A percentile compares a stretch with the other conserved stretches of the same genome.
These are phyloP conservation scores for Sonneratia alba DNA, from an alignment of 345 rosid species.

Conservation along the genomic window DNA sequence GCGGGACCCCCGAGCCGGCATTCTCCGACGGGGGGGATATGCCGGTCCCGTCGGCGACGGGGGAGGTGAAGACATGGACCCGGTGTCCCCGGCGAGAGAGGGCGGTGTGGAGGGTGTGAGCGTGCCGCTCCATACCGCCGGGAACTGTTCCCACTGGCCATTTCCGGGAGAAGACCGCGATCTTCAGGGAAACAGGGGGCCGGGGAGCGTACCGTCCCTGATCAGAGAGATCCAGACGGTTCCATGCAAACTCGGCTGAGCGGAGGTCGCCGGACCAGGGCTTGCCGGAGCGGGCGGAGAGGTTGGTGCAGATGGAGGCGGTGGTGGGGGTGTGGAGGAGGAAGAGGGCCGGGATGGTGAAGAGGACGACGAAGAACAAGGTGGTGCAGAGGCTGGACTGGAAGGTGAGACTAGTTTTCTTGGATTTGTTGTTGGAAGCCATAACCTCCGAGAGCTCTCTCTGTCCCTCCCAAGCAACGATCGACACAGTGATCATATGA, in stretches of 20 bases:
- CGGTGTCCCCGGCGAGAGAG: slow-evolving; percentile 71
- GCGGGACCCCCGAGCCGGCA: slow-evolving; percentile 15
- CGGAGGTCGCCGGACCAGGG: slow-evolving; percentile 78
- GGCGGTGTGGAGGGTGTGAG: slow-evolving; percentile 63
- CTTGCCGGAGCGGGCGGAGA: neutral
- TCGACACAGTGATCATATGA: neutral
- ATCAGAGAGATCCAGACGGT: slow-evolving; percentile 24
- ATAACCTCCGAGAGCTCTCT: neutral
- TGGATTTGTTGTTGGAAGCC: slow-evolving; percentile 34
- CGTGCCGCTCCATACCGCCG: slow-evolving; percentile 98
- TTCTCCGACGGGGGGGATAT: neutral
- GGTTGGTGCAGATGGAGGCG: slow-evolving; percentile 24
- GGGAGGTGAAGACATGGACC: slow-evolving; percentile 84
- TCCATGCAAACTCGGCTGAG: slow-evolving; percentile 55
- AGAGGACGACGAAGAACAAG: slow-evolving; percentile 67
- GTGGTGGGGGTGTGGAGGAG: slow-evolving; percentile 48
- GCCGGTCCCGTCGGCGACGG: slow-evolving; percentile 12
- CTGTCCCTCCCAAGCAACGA: neutral
- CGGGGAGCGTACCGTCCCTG: neutral
- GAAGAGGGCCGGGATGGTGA: slow-evolving; percentile 73
- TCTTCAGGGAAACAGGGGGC: slow-evolving; percentile 32
- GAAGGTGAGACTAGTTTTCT: slow-evolving; percentile 28
- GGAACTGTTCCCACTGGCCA: slow-evolving; percentile 76
- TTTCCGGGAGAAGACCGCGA: slow-evolving; percentile 86
- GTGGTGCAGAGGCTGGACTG: slow-evolving; percentile 43